Percentiles rank a stretch among this genome's conserved stretches.
Conservation (phyloP, 2,329 filamentous ascomycete species). For the Xylaria multiplex region DNA sequence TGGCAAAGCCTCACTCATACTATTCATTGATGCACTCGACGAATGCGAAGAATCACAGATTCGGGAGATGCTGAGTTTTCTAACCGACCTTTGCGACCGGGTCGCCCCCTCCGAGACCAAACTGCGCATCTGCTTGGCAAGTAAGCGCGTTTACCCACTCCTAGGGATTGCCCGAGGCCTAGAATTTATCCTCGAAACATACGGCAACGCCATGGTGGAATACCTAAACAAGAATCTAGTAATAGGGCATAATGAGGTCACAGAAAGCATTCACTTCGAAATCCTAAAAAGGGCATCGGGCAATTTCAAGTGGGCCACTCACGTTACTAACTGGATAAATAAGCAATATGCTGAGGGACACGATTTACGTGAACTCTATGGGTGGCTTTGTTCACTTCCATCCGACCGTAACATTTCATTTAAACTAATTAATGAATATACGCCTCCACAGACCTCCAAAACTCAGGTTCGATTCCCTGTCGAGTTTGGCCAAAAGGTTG, state of each 20-base stretch:
- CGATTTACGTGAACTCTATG: background rate
- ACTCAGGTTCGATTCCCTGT: constrained; percentile 81
- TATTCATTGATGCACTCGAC: constrained; percentile 55
- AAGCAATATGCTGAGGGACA: constrained; percentile 12
- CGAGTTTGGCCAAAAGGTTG: constrained; percentile 94
- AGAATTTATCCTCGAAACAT: background rate
- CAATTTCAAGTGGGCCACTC: constrained; percentile 28
- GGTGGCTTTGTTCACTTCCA: background rate
- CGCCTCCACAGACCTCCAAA: too few species aligned
- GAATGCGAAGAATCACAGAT: constrained; percentile 58
- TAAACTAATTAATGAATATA: background rate
- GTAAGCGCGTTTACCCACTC: constrained; percentile 42
- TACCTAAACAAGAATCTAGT: background rate
- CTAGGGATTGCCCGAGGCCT: constrained; percentile 5
- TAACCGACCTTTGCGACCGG: constrained; percentile 50
- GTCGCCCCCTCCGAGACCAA: constrained; percentile 19
- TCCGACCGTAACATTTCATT: background rate
- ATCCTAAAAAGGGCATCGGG: constrained; percentile 14
- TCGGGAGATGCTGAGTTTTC: constrained; percentile 55
- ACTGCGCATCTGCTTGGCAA: constrained; percentile 57
- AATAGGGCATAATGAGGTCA: background rate
- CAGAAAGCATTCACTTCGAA: constrained; percentile 1
- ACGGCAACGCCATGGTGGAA: background rate
- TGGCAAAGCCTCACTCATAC: constrained; percentile 19
- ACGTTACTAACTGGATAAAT: constrained; percentile 22